Evolutionary conservation across 2,329 filamentous ascomycete species (phyloP).

Genomic region (Aspergillus thermomutatus): DNA sequence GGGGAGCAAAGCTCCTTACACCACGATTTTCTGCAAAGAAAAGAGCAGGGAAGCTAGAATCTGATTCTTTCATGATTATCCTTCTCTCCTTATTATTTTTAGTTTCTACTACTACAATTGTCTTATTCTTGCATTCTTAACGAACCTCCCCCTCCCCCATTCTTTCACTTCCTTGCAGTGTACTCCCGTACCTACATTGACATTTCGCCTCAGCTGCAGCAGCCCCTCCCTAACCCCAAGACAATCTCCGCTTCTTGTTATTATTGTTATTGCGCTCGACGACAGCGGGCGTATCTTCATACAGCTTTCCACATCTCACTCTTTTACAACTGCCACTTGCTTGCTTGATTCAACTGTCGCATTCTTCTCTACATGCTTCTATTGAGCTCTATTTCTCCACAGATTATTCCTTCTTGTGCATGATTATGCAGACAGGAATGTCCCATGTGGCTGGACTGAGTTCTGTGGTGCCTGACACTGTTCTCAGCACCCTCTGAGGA

Average conservation of each 20-base stretch:
- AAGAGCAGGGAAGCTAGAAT: constrained; percentile 1
- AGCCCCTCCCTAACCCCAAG: not conserved
- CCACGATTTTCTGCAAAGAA: constrained; percentile 1
- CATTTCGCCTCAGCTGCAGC: not conserved
- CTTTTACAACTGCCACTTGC: not conserved
- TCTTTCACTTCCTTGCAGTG: not conserved
- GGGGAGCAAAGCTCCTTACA: not conserved
- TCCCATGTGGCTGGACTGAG: constrained; percentile 30
- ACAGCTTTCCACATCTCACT: not conserved
- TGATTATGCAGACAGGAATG: constrained; percentile 31
- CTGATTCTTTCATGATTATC: constrained; percentile 13
- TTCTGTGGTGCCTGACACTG: constrained; percentile 30
- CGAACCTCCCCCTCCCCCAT: constrained; percentile 6
- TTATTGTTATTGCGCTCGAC: not conserved
- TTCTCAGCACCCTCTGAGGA: constrained; percentile 29
- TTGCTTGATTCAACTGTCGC: constrained; percentile 8
- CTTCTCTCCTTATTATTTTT: constrained; percentile 8
- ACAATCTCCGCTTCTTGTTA: not conserved
- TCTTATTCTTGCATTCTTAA: constrained; percentile 1
- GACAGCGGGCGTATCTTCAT: not conserved
- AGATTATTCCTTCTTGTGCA: constrained; percentile 18
- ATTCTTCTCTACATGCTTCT: constrained; percentile 14
- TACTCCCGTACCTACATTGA: not conserved
- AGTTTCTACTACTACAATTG: not conserved
- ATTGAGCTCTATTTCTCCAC: constrained; percentile 1